phyloP scores from a whole-genome alignment of 768 basidiomycete genomes.

The Infundibulicybe gibba region DNA sequence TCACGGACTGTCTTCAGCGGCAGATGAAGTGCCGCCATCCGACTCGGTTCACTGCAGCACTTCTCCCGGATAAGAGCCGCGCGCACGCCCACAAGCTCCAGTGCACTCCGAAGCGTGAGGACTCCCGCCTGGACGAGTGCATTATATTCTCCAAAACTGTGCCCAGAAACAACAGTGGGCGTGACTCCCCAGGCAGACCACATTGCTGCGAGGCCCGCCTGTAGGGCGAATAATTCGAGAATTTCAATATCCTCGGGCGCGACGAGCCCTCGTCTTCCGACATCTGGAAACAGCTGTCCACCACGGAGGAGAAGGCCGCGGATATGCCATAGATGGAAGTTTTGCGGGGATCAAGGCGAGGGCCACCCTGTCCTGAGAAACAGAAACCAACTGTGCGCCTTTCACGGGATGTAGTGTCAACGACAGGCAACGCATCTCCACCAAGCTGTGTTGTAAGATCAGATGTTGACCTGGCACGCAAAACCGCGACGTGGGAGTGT shows the following conservation, averaged over 20 bases:
- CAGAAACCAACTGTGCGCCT: conserved; percentile 2
- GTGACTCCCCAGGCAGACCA: conserved; percentile 2
- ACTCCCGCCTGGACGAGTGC: conserved; percentile 3
- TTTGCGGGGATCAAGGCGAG: conserved; percentile 2
- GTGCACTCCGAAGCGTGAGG: conserved; percentile 1
- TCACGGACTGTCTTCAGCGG: neutral
- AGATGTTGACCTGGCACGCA: conserved; percentile 1
- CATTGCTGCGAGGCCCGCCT: conserved; percentile 3
- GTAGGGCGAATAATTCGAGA: conserved; percentile 4
- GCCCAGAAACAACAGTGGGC: conserved; percentile 1
- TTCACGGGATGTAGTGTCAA: neutral
- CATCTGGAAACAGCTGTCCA: conserved; percentile 2
- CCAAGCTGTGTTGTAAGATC: neutral
- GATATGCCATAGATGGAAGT: conserved; percentile 2
- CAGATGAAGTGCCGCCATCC: conserved; percentile 3
- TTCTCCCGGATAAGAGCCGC: conserved; percentile 2
- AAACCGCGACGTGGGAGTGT: neutral
- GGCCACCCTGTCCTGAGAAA: conserved; percentile 6
- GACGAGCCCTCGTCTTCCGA: conserved; percentile 2
- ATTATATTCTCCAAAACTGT: conserved; percentile 4
- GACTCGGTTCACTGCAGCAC: neutral
- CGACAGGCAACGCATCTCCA: neutral
- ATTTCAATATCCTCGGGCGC: conserved; percentile 1
- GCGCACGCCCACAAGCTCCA: conserved; percentile 3
- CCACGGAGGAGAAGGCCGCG: conserved; percentile 1